Evolutionary conservation across 176 grass and related monocot species (phyloP).

Genomic region (Hordeum marinum): DNA sequence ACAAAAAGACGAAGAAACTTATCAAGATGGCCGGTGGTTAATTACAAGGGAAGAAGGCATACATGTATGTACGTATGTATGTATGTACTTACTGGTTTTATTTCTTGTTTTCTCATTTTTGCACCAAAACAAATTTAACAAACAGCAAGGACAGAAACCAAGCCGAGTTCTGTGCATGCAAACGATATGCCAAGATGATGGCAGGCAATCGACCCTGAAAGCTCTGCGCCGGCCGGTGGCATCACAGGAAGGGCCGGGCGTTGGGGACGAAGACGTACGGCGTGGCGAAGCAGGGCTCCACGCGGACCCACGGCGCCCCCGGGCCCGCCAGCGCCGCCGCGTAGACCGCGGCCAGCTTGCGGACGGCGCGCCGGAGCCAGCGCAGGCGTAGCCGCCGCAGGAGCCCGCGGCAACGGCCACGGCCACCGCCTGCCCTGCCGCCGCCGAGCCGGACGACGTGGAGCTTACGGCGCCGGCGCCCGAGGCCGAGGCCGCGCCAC

Average conservation of each 20-base stretch:
- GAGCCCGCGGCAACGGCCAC: background rate
- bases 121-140: background rate
- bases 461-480: constrained; percentile 30
- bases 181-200: background rate
- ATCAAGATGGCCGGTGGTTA: background rate
- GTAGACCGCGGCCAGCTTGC: constrained; percentile 35
- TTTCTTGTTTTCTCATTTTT: background rate
- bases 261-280: constrained; percentile 43
- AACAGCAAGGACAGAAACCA: background rate
- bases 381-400: constrained; percentile 30
- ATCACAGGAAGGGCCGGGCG: constrained; percentile 11
- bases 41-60: background rate
- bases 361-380: constrained; percentile 27
- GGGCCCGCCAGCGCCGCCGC: constrained; percentile 20
- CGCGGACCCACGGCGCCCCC: constrained; percentile 18
- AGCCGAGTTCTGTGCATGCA: background rate
- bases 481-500: constrained; percentile 14
- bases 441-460: background rate
- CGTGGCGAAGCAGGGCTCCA: constrained; percentile 45
- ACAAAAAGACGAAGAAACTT: too few relatives aligned
- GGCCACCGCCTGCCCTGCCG: background rate
- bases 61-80: too few relatives aligned
- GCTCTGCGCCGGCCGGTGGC: background rate
- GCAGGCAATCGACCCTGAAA: background rate
- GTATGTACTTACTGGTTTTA: too few relatives aligned